Evolutionary conservation across 2,329 filamentous ascomycete genomes (phyloP).

Genomic region (Exophiala sp.): DNA sequence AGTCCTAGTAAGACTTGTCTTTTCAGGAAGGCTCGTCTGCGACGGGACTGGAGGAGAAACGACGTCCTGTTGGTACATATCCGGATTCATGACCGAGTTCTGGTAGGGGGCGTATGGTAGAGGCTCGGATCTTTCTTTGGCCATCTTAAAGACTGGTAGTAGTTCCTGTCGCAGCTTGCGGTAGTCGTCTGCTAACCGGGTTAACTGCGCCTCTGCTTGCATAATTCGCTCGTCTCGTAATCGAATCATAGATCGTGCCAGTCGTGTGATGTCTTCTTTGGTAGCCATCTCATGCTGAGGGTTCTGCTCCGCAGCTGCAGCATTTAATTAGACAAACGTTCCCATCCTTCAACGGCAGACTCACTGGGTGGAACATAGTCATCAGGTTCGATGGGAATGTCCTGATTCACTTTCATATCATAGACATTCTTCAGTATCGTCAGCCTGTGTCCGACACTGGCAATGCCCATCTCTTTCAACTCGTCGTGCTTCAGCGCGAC

Average conservation of each 20-base stretch:
- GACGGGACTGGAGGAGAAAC: constrained; percentile 28
- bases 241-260: constrained; percentile 85
- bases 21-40: constrained; percentile 35
- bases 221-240: constrained; percentile 87
- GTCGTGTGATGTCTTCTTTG: constrained; percentile 84
- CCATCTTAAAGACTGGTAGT: constrained; percentile 81
- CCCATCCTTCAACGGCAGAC: constrained; percentile 35
- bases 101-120: constrained; percentile 58
- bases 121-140: constrained; percentile 87
- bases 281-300: constrained; percentile 82
- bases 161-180: constrained; percentile 85
- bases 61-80: constrained; percentile 32
- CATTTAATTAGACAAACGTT: constrained; percentile 7
- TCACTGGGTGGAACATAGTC: constrained; percentile 91
- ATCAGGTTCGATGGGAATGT: constrained; percentile 84
- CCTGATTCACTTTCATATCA: constrained; percentile 91
- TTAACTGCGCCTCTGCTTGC: constrained; percentile 76
- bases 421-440: constrained; percentile 96
- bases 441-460: constrained; percentile 87
- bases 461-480: constrained; percentile 89
- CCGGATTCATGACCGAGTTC: constrained; percentile 30
- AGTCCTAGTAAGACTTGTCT: constrained; percentile 62
- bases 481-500: constrained; percentile 88
- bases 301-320: constrained; percentile 79
- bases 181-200: constrained; percentile 83